Evolutionary conservation across 2,329 filamentous ascomycete species (phyloP), one percentile per base, ranked within the genome.

Genomic region (Aspergillus candidus): DNA sequence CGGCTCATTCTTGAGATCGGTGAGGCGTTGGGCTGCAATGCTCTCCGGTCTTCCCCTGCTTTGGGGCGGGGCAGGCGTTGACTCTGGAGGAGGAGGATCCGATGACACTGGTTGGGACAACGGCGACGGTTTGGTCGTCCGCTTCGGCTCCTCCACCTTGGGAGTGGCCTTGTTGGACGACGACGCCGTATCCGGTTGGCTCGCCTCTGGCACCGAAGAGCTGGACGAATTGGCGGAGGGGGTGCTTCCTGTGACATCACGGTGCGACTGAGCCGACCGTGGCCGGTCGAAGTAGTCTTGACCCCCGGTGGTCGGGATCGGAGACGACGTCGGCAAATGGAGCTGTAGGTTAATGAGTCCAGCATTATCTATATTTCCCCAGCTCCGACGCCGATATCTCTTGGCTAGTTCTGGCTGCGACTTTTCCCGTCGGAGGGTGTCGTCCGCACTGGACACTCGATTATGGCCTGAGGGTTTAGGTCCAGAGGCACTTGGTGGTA

Each of bases 21-120:
- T 82, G 32, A 97, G 77, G 45, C 94, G 88, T 65, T 88, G 84
- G 11, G 86, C 84, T 14, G 91, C 91, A 37, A 86, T 82, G 54
- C 86, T 90, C 6, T 65, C 62, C 7, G 52, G 56, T 49, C 43
- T 66, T 45, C 43, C 57, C 43, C 52, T 61, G 53, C 45, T 29
- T 4, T 40, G 37, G 10, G 47, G 35, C 63, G 52, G 53, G 7
- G 36, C 37, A 29, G 41, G 40, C 15, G 43, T 44, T 18, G 15
- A 41, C 14, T 57, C 58, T 51, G 53, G 47, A 27, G 55, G 39
- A 12, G 53, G 32, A 44, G 69, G 32, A 64, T 66, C 47, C 69
- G 68, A 51, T 78, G 80, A 54, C 71, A 69, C 74, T 55, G 84
- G 83, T 63, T 83, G 82, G 6, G 86, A 89, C 40, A 90, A 72